Conservation (phyloP, 345 rosid genomes). For the Rubroshorea leprosula region DNA sequence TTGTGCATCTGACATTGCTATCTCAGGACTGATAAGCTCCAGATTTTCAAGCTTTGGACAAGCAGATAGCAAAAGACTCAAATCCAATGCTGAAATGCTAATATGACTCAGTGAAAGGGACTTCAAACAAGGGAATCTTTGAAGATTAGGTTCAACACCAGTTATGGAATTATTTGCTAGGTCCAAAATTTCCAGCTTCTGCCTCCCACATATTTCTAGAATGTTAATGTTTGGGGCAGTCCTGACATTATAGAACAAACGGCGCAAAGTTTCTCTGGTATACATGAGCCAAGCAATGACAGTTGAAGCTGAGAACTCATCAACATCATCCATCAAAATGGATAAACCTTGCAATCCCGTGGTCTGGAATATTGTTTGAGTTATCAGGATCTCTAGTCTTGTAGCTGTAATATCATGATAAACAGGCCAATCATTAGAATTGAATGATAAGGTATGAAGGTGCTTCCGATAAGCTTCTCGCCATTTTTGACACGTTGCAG, state of each 20-base stretch:
- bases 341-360: slow-evolving; percentile 60
- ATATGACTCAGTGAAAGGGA: slow-evolving; percentile 63
- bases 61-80: slow-evolving; percentile 64
- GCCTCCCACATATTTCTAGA: slow-evolving; percentile 74
- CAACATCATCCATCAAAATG: slow-evolving; percentile 56
- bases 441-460: slow-evolving; percentile 68
- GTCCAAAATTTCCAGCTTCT: slow-evolving; percentile 57
- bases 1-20: slow-evolving; percentile 69
- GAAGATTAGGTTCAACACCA: slow-evolving; percentile 65
- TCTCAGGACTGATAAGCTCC: slow-evolving; percentile 60
- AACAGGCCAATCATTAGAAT: slow-evolving; percentile 53
- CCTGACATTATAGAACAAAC: slow-evolving; percentile 54
- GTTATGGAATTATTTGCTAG: slow-evolving; percentile 55
- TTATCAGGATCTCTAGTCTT: slow-evolving; percentile 66
- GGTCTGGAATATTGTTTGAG: slow-evolving; percentile 80
- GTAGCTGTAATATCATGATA: slow-evolving; percentile 51
- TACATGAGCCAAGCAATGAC: slow-evolving; percentile 83
- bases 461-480: slow-evolving; percentile 65
- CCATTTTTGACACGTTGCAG: slow-evolving; percentile 78
- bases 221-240: slow-evolving; percentile 63
- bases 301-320: slow-evolving; percentile 60
- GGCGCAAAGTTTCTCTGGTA: slow-evolving; percentile 60
- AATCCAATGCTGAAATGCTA: slow-evolving; percentile 67
- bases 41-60: slow-evolving; percentile 62
- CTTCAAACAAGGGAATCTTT: slow-evolving; percentile 71